Conservation (phyloP, 768 basidiomycete species). For the Suillus sp. region DNA sequence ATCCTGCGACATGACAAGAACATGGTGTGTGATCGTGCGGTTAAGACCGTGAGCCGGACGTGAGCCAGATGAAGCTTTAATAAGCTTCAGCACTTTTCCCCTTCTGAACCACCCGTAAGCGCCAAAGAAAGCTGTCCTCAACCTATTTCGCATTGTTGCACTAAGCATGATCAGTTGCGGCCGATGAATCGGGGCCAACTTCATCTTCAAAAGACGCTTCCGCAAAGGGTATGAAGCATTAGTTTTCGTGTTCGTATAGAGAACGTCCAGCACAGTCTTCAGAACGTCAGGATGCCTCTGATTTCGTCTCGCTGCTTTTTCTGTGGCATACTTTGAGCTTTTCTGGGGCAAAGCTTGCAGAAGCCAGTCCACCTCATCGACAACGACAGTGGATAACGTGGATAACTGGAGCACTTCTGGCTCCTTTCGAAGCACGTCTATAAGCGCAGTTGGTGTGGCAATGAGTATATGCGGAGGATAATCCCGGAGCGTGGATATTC, state of each 20-base stretch:
- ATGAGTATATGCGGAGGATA: constrained; percentile 68
- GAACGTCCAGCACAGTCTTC: constrained; percentile 56
- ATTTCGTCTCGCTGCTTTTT: constrained; percentile 45
- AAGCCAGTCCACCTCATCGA: constrained; percentile 79
- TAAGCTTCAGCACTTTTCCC: constrained; percentile 36
- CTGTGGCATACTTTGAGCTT: constrained; percentile 39
- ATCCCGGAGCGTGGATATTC: constrained; percentile 40
- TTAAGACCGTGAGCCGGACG: constrained; percentile 29
- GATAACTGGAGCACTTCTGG: constrained; percentile 46
- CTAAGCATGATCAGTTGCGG: constrained; percentile 72
- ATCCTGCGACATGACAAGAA: constrained; percentile 59
- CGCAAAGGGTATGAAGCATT: background rate
- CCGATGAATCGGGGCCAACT: constrained; percentile 19
- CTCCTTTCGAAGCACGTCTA: constrained; percentile 54
- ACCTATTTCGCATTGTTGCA: constrained; percentile 63
- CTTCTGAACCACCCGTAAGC: constrained; percentile 62
- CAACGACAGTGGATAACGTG: constrained; percentile 57
- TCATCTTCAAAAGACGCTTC: constrained; percentile 18
- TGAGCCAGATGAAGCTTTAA: constrained; percentile 29
- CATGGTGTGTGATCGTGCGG: constrained; percentile 48
- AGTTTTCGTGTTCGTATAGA: constrained; percentile 45
- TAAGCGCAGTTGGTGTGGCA: constrained; percentile 67
- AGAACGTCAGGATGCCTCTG: constrained; percentile 59
- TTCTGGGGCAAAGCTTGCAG: constrained; percentile 54
- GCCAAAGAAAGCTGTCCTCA: constrained; percentile 42